Conservation (phyloP, 169 alveolate species). For the Neospora caninum region DNA sequence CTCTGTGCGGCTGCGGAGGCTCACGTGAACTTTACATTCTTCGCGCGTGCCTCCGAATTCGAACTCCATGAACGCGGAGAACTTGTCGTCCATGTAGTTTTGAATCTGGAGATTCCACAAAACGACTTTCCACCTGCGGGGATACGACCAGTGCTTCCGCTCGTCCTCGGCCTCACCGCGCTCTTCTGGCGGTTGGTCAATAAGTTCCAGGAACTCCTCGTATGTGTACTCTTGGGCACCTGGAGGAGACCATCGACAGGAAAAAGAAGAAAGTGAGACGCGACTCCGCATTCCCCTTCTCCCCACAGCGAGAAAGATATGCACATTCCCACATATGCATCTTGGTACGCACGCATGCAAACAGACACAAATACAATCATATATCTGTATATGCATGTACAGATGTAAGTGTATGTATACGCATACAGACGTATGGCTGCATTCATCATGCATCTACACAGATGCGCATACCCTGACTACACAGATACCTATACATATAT, state of each 20-base stretch:
- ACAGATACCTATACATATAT: background rate
- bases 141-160: slow-evolving; percentile 55
- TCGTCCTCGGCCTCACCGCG: slow-evolving; percentile 52
- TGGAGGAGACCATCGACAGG: too few relatives aligned
- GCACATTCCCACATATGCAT: too few relatives aligned
- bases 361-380: background rate
- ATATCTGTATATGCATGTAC: background rate
- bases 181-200: slow-evolving; percentile 47
- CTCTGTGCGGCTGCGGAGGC: background rate
- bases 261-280: background rate
- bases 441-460: too few relatives aligned
- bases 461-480: background rate
- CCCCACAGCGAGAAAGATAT: too few relatives aligned
- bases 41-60: slow-evolving; percentile 65
- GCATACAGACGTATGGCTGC: background rate
- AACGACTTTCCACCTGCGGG: slow-evolving; percentile 67
- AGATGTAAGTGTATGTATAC: background rate
- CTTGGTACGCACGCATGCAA: too few relatives aligned
- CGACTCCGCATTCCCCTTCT: background rate
- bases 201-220: slow-evolving; percentile 49
- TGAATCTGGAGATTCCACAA: slow-evolving; percentile 58
- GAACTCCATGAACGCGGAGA: slow-evolving; percentile 40
- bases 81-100: slow-evolving; percentile 52
- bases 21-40: slow-evolving; percentile 57
- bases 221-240: slow-evolving; percentile 56